A percentile compares a stretch with the other conserved stretches of the same genome.
phyloP scores from a whole-genome alignment of 2,329 filamentous ascomycete species.

The Trichophyton rubrum region DNA sequence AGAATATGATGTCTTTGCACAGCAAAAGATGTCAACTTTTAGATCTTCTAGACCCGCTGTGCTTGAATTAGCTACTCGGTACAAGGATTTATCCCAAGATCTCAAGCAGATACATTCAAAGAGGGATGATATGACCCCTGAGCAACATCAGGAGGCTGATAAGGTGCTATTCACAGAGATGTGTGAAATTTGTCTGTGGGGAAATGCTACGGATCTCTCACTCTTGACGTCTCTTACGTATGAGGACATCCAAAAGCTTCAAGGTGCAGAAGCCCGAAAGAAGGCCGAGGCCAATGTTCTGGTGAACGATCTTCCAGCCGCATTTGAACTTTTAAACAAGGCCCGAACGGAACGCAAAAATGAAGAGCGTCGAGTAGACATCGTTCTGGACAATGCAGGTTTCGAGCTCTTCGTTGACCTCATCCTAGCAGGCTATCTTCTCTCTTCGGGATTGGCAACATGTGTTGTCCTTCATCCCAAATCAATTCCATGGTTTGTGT shows the following conservation, averaged over 20 bases:
- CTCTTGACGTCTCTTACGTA: conserved; percentile 82
- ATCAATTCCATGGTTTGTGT: conserved; percentile 95
- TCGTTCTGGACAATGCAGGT: conserved; percentile 91
- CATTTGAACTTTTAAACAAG: conserved; percentile 56
- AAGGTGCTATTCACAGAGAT: conserved; percentile 76
- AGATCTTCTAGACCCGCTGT: conserved; percentile 80
- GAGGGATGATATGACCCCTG: conserved; percentile 16
- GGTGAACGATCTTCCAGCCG: conserved; percentile 65
- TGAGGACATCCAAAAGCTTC: conserved; percentile 92
- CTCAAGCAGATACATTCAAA: conserved; percentile 41
- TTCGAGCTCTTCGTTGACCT: conserved; percentile 96
- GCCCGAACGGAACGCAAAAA: conserved; percentile 51
- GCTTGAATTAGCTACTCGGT: conserved; percentile 66
- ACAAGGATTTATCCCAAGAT: conserved; percentile 59
- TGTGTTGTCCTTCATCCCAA: conserved; percentile 84
- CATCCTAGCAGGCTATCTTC: conserved; percentile 77
- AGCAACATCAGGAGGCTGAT: conserved; percentile 54
- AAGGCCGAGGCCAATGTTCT: conserved; percentile 83
- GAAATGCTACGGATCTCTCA: conserved; percentile 88
- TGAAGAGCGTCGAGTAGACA: conserved; percentile 65
- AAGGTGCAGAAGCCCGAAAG: conserved; percentile 78
- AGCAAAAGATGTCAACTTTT: conserved; percentile 86
- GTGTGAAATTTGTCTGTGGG: conserved; percentile 94
- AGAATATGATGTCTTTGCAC: conserved; percentile 74
- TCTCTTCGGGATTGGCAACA: conserved; percentile 74